Evolutionary conservation across 371 early-diverging fungal species (phyloP).

Genomic region (Batrachochytrium dendrobatidis): DNA sequence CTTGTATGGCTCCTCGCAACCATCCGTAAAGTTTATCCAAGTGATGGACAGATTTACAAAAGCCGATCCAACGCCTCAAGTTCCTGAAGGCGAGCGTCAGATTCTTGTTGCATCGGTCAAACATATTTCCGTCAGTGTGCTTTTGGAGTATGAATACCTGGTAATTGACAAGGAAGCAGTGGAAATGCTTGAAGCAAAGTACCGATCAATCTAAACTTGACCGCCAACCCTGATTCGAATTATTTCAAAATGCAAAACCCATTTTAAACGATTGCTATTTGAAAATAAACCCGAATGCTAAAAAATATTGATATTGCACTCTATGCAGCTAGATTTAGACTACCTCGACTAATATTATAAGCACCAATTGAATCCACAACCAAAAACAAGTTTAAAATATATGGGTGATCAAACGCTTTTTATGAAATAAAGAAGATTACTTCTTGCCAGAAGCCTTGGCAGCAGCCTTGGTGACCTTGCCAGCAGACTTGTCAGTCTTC

Average conservation of each 20-base stretch:
- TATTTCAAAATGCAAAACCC: no score
- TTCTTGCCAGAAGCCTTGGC: conserved; percentile 29
- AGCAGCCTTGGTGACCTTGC: conserved; percentile 31
- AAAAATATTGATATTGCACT: no score
- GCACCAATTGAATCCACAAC: no score
- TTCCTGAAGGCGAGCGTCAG: conserved; percentile 52
- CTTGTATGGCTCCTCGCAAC: conserved; percentile 26
- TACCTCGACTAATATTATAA: no score
- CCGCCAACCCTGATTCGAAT: no score
- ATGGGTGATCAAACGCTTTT: no score
- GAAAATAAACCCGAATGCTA: no score
- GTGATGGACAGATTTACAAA: conserved; percentile 23
- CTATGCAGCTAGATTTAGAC: no score
- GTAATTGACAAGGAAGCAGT: conserved; percentile 71
- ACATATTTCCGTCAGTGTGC: conserved; percentile 50
- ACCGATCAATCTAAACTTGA: no score
- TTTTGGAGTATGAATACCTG: conserved; percentile 68
- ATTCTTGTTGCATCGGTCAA: conserved; percentile 27
- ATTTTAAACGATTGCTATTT: no score
- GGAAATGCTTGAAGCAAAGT: conserved; percentile 54
- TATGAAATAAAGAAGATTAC: conserved; percentile 16
- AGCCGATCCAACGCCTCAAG: conserved; percentile 46
- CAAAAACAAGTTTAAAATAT: no score
- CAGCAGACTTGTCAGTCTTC: conserved; percentile 50
- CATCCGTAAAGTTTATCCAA: conserved; percentile 15